phyloP scores from a whole-genome alignment of 2,329 filamentous ascomycete species.

The Colletotrichum sp. region DNA sequence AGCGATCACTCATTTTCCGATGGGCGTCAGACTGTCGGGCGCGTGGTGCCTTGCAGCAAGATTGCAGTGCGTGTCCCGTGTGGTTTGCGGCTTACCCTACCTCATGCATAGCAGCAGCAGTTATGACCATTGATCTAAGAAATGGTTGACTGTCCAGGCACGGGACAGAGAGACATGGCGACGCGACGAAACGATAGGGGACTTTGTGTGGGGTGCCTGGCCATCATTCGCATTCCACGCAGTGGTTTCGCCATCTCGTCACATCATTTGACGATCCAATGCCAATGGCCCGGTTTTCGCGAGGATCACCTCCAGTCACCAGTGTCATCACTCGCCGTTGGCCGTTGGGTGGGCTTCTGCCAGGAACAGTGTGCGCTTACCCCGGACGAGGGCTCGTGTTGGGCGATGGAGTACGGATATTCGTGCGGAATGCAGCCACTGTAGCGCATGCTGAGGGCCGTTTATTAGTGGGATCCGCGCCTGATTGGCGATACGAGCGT shows the following conservation, averaged over 20 bases:
- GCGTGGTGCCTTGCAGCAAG: slow-evolving; percentile 13
- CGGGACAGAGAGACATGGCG: background rate
- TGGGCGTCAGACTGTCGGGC: background rate
- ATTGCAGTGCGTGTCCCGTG: background rate
- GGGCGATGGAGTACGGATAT: background rate
- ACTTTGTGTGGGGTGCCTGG: background rate
- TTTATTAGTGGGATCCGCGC: slow-evolving; percentile 1
- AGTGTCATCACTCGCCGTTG: background rate
- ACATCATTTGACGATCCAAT: background rate
- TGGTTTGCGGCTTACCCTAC: background rate
- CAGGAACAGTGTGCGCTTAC: background rate
- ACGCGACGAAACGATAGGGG: background rate
- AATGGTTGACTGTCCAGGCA: background rate
- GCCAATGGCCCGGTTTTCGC: background rate
- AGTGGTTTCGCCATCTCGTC: background rate
- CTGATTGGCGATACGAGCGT: slow-evolving; percentile 6
- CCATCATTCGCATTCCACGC: slow-evolving; percentile 4
- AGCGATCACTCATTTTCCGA: background rate
- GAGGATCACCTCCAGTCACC: background rate
- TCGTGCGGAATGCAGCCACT: slow-evolving; percentile 16
- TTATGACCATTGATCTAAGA: background rate
- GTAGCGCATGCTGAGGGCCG: background rate
- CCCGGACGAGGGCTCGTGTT: slow-evolving; percentile 19
- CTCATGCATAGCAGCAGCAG: background rate
- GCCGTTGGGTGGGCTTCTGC: slow-evolving; percentile 4